Evolutionary conservation across 345 rosid species (phyloP), one percentile per base, ranked within the genome.

Genomic region (Anacardium occidentale): DNA sequence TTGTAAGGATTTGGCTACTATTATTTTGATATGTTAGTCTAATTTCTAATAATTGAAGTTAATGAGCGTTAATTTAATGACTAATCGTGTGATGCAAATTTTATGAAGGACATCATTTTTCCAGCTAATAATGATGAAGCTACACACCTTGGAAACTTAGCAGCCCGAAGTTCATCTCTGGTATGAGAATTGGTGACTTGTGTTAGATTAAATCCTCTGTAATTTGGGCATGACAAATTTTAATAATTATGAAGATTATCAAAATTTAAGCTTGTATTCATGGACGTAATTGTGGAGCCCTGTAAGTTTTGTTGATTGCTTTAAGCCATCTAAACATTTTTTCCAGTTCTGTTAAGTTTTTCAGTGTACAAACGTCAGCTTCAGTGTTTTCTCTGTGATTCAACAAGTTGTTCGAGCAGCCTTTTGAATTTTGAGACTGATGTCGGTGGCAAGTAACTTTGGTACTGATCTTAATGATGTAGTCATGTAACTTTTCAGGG

Each of bases 101-200:
- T 78, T 70, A 47, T 73, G 67, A 69, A 95, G 99, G 85, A 80
- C 34, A 78, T 89, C 64, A 78, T 89, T 62, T 89, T 95, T 78
- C 92, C 93, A 55, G 69, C 82, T 48, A 83, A 85, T 54, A 76
- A 54, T 74, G 69, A 68, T 42, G 89, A 82, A 69, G 81, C 72
- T 77, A 81, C 89, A n/a, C 88, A 91, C 73, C 91, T 95, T 69
- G 78, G 89, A 64, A 87, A 87, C 80, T 79, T 92, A 62, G 90
- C 87, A 69, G 79, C 89, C 37, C 77, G 71, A 64, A 80, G 87
- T 76, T 83, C 94, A 0, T 92, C 98, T 22, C 69, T 90, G 90
- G 99, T 92, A 89, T 24, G 85, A 52, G 42, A 10, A 59, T 56
- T 68, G 47, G 57, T 69, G 47, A 10, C 40, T 34, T 26, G 0